A percentile compares a stretch with the other conserved stretches of the same genome.
Conservation (phyloP, 306 rosid species). For the Cucumis sativus region DNA sequence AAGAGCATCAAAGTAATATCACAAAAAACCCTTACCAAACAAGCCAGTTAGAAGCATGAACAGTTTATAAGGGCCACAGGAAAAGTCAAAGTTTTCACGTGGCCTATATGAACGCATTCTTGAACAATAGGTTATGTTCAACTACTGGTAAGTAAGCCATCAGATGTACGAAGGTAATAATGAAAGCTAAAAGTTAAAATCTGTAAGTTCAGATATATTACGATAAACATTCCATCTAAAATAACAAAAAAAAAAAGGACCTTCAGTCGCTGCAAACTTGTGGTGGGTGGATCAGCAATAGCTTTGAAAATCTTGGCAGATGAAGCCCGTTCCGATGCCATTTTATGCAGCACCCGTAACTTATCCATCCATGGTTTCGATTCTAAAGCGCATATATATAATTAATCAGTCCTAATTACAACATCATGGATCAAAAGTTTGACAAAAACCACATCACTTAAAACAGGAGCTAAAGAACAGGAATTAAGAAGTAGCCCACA, state of each 20-base stretch:
- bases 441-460: neutral
- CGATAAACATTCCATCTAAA: neutral
- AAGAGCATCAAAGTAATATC: neutral
- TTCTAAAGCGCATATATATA: constrained; percentile 22
- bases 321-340: constrained; percentile 39
- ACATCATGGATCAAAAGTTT: neutral
- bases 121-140: neutral
- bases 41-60: neutral
- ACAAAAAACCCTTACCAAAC: neutral
- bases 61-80: neutral
- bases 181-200: neutral
- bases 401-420: neutral
- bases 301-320: constrained; percentile 82
- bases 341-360: constrained; percentile 38
- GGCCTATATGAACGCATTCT: neutral
- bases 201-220: neutral
- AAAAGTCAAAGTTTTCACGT: neutral
- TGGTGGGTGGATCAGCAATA: constrained; percentile 96
- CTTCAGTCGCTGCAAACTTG: constrained; percentile 96
- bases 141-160: neutral
- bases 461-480: neutral
- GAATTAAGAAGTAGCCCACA: neutral
- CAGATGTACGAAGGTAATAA: neutral
- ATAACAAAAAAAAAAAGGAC: constrained; percentile 16
- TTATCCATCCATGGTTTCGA: constrained; percentile 90